Base-by-base conservation (phyloP, 129 eudicot genomes). In the Apium graveolens region DNA sequence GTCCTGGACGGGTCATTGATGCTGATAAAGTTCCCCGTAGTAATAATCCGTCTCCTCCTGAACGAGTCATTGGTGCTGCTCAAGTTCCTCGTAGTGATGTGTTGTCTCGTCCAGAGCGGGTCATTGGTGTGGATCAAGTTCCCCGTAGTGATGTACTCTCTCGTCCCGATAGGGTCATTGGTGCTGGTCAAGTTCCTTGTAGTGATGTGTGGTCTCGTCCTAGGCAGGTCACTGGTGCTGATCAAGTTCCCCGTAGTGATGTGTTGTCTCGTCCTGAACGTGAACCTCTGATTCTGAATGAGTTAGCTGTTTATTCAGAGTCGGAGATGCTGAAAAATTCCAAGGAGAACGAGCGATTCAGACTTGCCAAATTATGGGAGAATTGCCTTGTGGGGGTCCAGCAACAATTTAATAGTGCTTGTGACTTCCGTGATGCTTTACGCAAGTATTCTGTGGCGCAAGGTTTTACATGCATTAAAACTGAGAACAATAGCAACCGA, bases 361-460 rank as follows among this genome's bases (percentile, higher is more conserved):
- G 62, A 70, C 78, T 65, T 73, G 83, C 78, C 74, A 39, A 21
- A 24, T 45, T 51, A 31, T 74, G 80, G 84, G 70, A 76, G 84
- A 76, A 76, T 70, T 31, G 71, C 69, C 55, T 76, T 18, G 68
- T 77, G 29, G 80, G 84, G n/a, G 71, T 69, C 14, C 38, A 57
- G 10, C 84, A 76, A 69, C 73, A 46, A n/a, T 81, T 81, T 70
- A 55, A 34, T 35, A 76, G 80, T 68, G 57, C 69, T 37, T 27
- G 29, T n/a, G 84, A 81, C 55, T 81, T 81, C 31, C 81, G 84
- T 21, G 84, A 81, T 65, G 72, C 80, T 45, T 48, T 81, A 16
- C 80, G 72, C 13, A 81, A 70, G 75, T 81, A 81, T 45, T 66
- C 80, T 35, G 72, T 81, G 49, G 84, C 84, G 11, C 80, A n/a